A percentile compares a stretch with the other conserved stretches of the same genome.
These are phyloP conservation scores for Flaveria floridana DNA, from an alignment of 140 eudicot genomes.

Conservation along the genomic window DNA sequence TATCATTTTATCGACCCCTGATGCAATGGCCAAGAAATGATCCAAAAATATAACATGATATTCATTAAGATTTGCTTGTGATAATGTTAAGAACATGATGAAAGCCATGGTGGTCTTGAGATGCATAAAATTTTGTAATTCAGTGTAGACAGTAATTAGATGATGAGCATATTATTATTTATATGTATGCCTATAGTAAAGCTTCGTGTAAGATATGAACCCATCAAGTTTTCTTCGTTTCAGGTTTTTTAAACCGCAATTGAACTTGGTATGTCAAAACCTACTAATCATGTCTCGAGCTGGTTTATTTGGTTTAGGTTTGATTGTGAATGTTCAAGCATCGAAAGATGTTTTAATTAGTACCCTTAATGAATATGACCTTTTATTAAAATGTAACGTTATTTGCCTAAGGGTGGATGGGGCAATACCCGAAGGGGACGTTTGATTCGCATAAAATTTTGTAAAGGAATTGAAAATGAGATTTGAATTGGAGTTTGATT, in stretches of 20 bases:
- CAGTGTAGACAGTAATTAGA: conserved; percentile 33
- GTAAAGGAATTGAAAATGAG: too few relatives aligned
- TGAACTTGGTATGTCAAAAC: neutral
- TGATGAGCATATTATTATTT: neutral
- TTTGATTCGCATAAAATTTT: too few relatives aligned
- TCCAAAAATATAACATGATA: conserved; percentile 1
- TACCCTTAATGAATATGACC: too few relatives aligned
- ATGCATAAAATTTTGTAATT: conserved; percentile 38
- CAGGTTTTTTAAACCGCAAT: neutral
- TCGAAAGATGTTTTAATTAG: too few relatives aligned
- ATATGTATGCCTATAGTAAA: neutral
- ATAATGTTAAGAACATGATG: conserved; percentile 21
- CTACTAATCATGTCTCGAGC: neutral
- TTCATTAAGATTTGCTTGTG: conserved; percentile 16
- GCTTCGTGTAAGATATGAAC: neutral
- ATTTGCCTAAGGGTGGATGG: too few relatives aligned
- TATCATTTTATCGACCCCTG: conserved; percentile 45
- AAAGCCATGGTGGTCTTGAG: conserved; percentile 14
- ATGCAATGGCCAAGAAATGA: conserved; percentile 46
- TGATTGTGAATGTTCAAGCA: neutral
- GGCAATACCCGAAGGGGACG: too few relatives aligned
- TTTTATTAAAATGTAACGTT: too few relatives aligned
- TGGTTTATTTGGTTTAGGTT: neutral
- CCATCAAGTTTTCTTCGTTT: neutral
- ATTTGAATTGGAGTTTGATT: too few relatives aligned